Percentiles rank a stretch among this genome's conserved stretches.
Conservation (phyloP, 2,329 filamentous ascomycete species). For the Colletotrichum lentis region DNA sequence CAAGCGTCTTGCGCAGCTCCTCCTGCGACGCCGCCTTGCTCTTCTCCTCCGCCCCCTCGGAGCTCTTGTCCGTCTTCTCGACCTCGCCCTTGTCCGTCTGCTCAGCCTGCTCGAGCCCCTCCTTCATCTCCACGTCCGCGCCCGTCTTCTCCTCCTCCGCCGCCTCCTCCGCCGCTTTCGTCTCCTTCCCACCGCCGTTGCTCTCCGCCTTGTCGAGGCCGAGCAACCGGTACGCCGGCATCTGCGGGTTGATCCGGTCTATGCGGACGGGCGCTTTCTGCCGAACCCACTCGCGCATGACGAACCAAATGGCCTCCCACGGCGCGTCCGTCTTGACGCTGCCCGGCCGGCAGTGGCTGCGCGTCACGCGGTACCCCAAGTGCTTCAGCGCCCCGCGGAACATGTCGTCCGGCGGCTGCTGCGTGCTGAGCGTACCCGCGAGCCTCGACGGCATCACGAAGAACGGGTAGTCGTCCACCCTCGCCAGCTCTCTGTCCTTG, state of each 20-base stretch:
- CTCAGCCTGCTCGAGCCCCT: constrained; percentile 38
- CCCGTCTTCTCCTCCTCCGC: constrained; percentile 42
- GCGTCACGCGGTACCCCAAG: constrained; percentile 81
- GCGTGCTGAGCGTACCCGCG: constrained; percentile 78
- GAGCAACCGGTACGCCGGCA: constrained; percentile 76
- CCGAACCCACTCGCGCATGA: constrained; percentile 90
- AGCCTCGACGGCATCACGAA: constrained; percentile 82
- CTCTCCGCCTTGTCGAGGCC: constrained; percentile 49
- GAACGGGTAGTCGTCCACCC: constrained; percentile 80
- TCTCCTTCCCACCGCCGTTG: constrained; percentile 42
- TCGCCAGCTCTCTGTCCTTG: constrained; percentile 63
- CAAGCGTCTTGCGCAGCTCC: constrained; percentile 65
- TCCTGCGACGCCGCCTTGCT: constrained; percentile 41
- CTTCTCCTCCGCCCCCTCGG: constrained; percentile 26
- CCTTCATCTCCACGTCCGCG: constrained; percentile 50
- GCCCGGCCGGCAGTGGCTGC: constrained; percentile 88
- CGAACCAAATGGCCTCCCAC: constrained; percentile 88
- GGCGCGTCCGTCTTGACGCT: constrained; percentile 94
- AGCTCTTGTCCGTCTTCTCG: constrained; percentile 34
- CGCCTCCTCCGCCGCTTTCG: constrained; percentile 41
- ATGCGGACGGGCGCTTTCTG: constrained; percentile 82
- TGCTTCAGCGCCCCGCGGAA: constrained; percentile 82
- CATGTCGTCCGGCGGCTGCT: constrained; percentile 79
- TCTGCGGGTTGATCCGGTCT: constrained; percentile 72
- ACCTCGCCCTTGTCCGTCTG: constrained; percentile 37